phyloP scores from a whole-genome alignment of 2,329 filamentous ascomycete genomes.

The Aspergillus sp. region DNA sequence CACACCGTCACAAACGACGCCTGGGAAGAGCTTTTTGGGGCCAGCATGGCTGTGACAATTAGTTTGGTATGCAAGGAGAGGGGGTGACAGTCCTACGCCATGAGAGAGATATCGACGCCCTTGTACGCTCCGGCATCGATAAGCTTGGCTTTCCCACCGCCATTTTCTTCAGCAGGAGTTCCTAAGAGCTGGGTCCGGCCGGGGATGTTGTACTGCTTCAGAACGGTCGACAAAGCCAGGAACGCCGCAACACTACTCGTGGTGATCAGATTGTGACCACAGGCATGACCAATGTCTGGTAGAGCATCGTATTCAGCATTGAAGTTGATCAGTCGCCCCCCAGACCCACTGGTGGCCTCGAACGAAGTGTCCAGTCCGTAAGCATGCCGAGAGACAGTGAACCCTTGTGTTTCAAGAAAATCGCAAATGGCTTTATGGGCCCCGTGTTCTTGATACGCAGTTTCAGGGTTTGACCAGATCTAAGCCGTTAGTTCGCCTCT shows the following conservation, averaged over 20 bases:
- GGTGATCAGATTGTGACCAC: slow-evolving; percentile 40
- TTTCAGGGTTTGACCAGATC: slow-evolving; percentile 52
- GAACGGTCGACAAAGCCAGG: slow-evolving; percentile 46
- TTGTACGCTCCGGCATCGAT: slow-evolving; percentile 45
- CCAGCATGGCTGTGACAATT: slow-evolving; percentile 21
- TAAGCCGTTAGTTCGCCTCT: slow-evolving; percentile 8
- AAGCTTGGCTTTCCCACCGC: slow-evolving; percentile 40
- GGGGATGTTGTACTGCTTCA: slow-evolving; percentile 41
- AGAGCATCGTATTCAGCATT: slow-evolving; percentile 46
- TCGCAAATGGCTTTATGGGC: slow-evolving; percentile 51
- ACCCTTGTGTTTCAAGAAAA: slow-evolving; percentile 46
- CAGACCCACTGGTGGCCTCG: slow-evolving; percentile 43
- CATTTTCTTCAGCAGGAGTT: slow-evolving; percentile 39
- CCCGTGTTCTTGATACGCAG: slow-evolving; percentile 50
- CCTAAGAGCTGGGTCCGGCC: slow-evolving; percentile 36
- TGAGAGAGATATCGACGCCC: slow-evolving; percentile 41
- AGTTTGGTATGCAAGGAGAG: neutral
- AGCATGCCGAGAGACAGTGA: slow-evolving; percentile 47
- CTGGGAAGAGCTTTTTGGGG: slow-evolving; percentile 24
- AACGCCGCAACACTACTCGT: slow-evolving; percentile 36
- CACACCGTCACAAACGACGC: slow-evolving; percentile 20
- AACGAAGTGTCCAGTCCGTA: slow-evolving; percentile 55
- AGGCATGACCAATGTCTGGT: slow-evolving; percentile 40
- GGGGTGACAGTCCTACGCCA: slow-evolving; percentile 32
- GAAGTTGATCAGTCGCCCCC: slow-evolving; percentile 36